Evolutionary conservation across 2,329 filamentous ascomycete genomes (phyloP).

Genomic region (Cordyceps tenuipes): DNA sequence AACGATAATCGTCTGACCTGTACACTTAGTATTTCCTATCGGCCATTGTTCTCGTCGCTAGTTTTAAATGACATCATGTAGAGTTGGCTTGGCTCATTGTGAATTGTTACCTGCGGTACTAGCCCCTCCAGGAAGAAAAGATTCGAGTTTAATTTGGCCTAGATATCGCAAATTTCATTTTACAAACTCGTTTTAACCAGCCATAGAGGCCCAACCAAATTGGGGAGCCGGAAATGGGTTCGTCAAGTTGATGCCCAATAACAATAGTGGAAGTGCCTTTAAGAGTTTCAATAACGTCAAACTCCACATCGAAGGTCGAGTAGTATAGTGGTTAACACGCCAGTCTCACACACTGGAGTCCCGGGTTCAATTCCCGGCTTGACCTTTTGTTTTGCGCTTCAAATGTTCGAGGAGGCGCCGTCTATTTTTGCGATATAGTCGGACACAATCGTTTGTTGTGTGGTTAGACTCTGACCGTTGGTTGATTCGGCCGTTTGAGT

Average conservation of each 20-base stretch:
- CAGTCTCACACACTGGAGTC: conserved; percentile 17
- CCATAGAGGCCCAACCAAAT: background rate
- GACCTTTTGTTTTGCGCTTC: background rate
- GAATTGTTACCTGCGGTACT: background rate
- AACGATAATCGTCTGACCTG: background rate
- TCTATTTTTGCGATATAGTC: background rate
- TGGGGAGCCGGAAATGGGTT: background rate
- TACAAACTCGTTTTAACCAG: background rate
- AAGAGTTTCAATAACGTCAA: background rate
- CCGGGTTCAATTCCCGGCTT: conserved; percentile 17
- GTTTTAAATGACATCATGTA: background rate
- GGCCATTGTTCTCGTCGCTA: background rate
- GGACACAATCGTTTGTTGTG: background rate
- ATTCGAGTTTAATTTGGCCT: background rate
- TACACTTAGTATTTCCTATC: background rate
- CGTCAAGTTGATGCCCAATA: background rate
- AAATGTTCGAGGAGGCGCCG: background rate
- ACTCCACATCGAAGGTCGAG: conserved; percentile 11
- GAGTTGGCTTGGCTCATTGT: too few relatives aligned
- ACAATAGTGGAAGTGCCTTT: background rate
- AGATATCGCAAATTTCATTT: background rate
- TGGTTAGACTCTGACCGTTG: too few relatives aligned
- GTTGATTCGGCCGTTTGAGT: background rate
- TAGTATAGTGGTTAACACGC: conserved; percentile 18
- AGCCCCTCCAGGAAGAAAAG: background rate